Percentiles rank a stretch among this genome's conserved stretches.
phyloP scores from a whole-genome alignment of 495 filamentous ascomycete genomes.

The Penicillium malachiteum region DNA sequence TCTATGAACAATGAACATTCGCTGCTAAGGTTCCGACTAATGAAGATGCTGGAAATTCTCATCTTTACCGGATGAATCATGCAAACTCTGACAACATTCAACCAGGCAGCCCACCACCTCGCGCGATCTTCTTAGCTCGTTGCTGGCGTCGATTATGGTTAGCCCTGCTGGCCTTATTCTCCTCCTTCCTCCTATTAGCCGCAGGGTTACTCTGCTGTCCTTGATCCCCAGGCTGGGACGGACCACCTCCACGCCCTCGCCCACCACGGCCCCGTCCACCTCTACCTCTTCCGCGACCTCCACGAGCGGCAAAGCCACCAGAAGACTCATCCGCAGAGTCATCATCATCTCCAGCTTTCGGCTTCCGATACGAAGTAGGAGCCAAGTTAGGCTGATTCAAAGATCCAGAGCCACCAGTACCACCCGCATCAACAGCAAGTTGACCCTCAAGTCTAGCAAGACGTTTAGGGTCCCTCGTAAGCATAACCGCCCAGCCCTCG shows the following conservation, averaged over 20 bases:
- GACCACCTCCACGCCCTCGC: conserved; percentile 55
- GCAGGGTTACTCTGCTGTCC: conserved; percentile 59
- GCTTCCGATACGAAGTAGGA: conserved; percentile 56
- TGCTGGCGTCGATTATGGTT: conserved; percentile 79
- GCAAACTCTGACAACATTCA: conserved; percentile 13
- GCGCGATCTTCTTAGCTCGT: conserved; percentile 74
- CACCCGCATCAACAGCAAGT: conserved; percentile 58
- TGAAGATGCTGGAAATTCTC: neutral
- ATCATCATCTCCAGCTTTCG: conserved; percentile 32
- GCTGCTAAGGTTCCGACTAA: neutral
- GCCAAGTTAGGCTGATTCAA: conserved; percentile 57
- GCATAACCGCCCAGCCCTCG: conserved; percentile 91
- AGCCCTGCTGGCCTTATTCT: conserved; percentile 71
- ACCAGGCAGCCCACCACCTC: conserved; percentile 56
- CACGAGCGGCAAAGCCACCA: conserved; percentile 50
- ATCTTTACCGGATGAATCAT: neutral
- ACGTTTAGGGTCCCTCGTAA: conserved; percentile 66
- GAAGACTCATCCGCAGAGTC: conserved; percentile 26
- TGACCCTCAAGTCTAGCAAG: conserved; percentile 63
- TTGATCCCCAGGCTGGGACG: conserved; percentile 14
- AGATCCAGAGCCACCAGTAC: conserved; percentile 37
- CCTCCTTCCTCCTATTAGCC: conserved; percentile 70
- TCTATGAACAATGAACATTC: neutral
- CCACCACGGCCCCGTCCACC: conserved; percentile 47
- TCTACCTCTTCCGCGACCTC: conserved; percentile 49